Percentiles rank a stretch among this genome's conserved stretches.
These are phyloP conservation scores for Candida mattraensis DNA, from an alignment of 805 yeast species.

Conservation along the genomic window DNA sequence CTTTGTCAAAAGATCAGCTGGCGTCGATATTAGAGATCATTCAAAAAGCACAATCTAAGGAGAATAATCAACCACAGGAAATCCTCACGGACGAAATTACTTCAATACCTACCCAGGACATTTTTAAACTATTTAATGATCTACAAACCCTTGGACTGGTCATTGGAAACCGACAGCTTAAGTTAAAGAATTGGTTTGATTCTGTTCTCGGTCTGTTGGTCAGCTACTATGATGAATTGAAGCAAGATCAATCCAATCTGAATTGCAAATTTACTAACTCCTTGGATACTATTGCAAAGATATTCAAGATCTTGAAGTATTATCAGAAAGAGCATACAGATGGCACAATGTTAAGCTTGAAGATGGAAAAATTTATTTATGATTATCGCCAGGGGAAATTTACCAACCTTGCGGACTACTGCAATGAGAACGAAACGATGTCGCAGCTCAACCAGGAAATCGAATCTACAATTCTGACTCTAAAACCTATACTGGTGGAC, in stretches of 20 bases:
- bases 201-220: slow-evolving; percentile 6
- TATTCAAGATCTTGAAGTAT: slow-evolving; percentile 19
- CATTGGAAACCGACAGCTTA: slow-evolving; percentile 15
- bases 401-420: slow-evolving; percentile 19
- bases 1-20: slow-evolving; percentile 14
- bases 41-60: slow-evolving; percentile 4
- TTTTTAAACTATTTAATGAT: slow-evolving; percentile 12
- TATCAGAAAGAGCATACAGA: slow-evolving; percentile 17
- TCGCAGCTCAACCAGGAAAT: slow-evolving; percentile 20
- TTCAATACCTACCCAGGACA: slow-evolving; percentile 8
- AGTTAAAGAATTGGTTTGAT: slow-evolving; percentile 16
- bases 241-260: slow-evolving; percentile 15
- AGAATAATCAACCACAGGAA: slow-evolving; percentile 1
- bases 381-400: slow-evolving; percentile 22
- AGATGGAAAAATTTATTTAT: slow-evolving; percentile 21
- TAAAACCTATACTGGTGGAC: slow-evolving; percentile 28
- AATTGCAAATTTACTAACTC: slow-evolving; percentile 26
- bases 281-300: slow-evolving; percentile 27
- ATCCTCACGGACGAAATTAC: slow-evolving; percentile 1
- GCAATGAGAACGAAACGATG: slow-evolving; percentile 27
- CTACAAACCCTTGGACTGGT: slow-evolving; percentile 11
- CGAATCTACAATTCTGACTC: slow-evolving; percentile 21
- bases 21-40: slow-evolving; percentile 13
- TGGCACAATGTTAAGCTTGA: slow-evolving; percentile 16
- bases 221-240: slow-evolving; percentile 13